These are phyloP conservation scores for Botrytis sinoallii DNA, from an alignment of 2,329 filamentous ascomycete species.

Conservation along the genomic window DNA sequence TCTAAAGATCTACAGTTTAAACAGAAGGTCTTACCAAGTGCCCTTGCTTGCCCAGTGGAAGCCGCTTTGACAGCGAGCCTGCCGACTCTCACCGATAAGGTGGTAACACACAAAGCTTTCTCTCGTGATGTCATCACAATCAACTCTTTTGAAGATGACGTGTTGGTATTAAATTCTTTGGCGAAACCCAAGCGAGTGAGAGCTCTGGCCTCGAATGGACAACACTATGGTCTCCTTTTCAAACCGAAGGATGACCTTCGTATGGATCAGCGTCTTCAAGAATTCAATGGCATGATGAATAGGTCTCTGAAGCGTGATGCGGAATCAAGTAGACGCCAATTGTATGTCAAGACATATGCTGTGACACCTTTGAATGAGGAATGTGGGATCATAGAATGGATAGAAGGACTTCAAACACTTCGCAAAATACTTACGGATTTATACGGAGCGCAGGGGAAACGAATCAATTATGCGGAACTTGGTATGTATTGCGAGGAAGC, in stretches of 20 bases:
- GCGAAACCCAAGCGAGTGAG: conserved; percentile 89
- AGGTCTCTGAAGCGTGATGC: conserved; percentile 87
- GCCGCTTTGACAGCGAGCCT: conserved; percentile 77
- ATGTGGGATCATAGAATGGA: conserved; percentile 97
- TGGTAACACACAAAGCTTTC: conserved; percentile 80
- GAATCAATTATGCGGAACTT: conserved; percentile 67
- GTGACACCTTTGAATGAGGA: conserved; percentile 97
- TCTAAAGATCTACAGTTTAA: conserved; percentile 78
- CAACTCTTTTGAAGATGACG: conserved; percentile 76
- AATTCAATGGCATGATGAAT: conserved; percentile 99
- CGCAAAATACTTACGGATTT: conserved; percentile 82
- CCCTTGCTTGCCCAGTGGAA: conserved; percentile 86
- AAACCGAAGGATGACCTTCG: conserved; percentile 98
- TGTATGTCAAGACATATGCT: conserved; percentile 96
- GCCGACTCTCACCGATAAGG: conserved; percentile 68
- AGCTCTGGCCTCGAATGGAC: conserved; percentile 84
- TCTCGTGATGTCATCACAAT: conserved; percentile 84
- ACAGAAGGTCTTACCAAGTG: conserved; percentile 75
- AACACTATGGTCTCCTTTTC: conserved; percentile 83
- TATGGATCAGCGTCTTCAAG: conserved; percentile 97
- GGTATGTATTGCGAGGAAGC: conserved; percentile 62
- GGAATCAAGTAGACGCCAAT: conserved; percentile 81
- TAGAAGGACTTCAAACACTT: conserved; percentile 90
- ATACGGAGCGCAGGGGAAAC: conserved; percentile 72
- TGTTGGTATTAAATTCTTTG: conserved; percentile 83